These are phyloP conservation scores for Penicillium malachiteum DNA, from an alignment of 495 filamentous ascomycete species.

Conservation along the genomic window DNA sequence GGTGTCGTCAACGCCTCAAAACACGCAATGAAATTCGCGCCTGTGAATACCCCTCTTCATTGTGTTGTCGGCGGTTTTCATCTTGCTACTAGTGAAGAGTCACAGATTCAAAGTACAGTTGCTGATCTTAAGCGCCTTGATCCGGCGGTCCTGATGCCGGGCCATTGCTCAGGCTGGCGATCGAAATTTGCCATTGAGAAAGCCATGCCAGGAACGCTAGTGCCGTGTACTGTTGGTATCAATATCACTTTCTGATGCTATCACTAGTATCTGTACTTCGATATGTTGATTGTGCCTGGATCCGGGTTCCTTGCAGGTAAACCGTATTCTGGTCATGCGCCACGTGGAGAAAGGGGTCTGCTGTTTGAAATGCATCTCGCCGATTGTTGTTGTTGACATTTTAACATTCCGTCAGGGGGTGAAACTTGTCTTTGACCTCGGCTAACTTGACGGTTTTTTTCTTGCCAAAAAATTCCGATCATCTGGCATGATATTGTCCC, in stretches of 20 bases:
- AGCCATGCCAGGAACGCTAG: conserved; percentile 53
- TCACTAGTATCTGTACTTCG: conserved; percentile 2
- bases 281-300: neutral
- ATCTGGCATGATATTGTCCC: conserved; percentile 13
- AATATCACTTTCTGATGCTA: conserved; percentile 43
- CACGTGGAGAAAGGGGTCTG: conserved; percentile 19
- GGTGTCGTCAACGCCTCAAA: conserved; percentile 57
- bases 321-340: conserved; percentile 3
- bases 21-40: conserved; percentile 46
- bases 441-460: conserved; percentile 14
- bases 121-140: conserved; percentile 52
- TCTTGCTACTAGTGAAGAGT: conserved; percentile 48
- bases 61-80: conserved; percentile 62
- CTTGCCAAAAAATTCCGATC: neutral
- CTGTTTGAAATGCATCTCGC: conserved; percentile 8
- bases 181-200: conserved; percentile 61
- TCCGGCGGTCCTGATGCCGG: conserved; percentile 54
- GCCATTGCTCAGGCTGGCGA: conserved; percentile 63
- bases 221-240: conserved; percentile 57
- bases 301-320: conserved; percentile 7
- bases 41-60: conserved; percentile 45
- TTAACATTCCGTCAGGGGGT: conserved; percentile 10
- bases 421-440: conserved; percentile 9
- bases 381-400: conserved; percentile 17
- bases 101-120: conserved; percentile 48